Evolutionary conservation across 805 yeast genomes (phyloP).

Genomic region (Candida xyloterini): DNA sequence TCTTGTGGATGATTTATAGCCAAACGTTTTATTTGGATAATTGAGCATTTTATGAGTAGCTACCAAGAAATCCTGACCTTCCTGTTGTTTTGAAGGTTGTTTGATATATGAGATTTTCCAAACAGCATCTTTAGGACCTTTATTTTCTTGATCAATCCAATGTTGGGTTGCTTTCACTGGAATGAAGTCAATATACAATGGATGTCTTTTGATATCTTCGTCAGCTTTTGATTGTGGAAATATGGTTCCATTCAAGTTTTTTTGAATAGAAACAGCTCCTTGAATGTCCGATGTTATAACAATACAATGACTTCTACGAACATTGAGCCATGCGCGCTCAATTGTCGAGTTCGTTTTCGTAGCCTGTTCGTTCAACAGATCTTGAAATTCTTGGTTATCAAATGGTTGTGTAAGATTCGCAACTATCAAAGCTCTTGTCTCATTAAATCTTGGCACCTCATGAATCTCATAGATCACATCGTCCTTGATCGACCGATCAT

Average conservation of each 20-base stretch:
- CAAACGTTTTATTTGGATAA: slow-evolving; percentile 33
- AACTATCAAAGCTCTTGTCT: slow-evolving; percentile 43
- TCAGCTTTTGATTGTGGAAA: slow-evolving; percentile 29
- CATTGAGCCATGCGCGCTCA: slow-evolving; percentile 46
- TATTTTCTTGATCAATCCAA: slow-evolving; percentile 47
- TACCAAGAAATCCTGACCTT: slow-evolving; percentile 27
- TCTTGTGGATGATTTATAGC: slow-evolving; percentile 31
- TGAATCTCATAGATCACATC: slow-evolving; percentile 35
- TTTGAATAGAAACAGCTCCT: slow-evolving; percentile 39
- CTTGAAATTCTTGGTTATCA: slow-evolving; percentile 39
- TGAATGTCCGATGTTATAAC: slow-evolving; percentile 39
- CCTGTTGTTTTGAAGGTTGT: slow-evolving; percentile 32
- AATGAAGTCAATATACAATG: slow-evolving; percentile 40
- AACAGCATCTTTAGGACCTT: slow-evolving; percentile 42
- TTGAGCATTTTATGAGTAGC: slow-evolving; percentile 34
- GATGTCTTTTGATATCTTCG: slow-evolving; percentile 23
- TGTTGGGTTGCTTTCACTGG: slow-evolving; percentile 44
- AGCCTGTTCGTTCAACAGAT: slow-evolving; percentile 33
- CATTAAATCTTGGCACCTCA: slow-evolving; percentile 34
- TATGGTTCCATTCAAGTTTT: slow-evolving; percentile 33
- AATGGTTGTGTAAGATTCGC: slow-evolving; percentile 41
- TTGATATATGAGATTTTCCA: slow-evolving; percentile 42
- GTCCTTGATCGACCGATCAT: slow-evolving; percentile 24
- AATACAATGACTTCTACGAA: slow-evolving; percentile 40
- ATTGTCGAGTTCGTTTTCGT: slow-evolving; percentile 26